A percentile compares a stretch with the other conserved stretches of the same genome.
Conservation (phyloP, 192 early-diverging fungal genomes). For the Mortierella claussenii region DNA sequence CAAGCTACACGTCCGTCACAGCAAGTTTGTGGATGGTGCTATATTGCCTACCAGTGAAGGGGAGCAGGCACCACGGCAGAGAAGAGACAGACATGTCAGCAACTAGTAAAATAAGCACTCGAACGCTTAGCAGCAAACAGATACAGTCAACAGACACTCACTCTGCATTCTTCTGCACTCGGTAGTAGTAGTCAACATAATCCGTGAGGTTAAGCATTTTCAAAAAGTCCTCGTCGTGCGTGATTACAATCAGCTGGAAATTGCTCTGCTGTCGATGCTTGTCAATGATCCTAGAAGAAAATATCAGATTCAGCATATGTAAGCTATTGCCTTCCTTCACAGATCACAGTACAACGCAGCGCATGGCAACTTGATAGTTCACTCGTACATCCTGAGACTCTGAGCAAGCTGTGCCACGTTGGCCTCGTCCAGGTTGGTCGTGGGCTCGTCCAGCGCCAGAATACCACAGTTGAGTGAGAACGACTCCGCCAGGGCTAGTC, state of each 20-base stretch:
- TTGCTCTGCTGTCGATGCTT: constrained; percentile 81
- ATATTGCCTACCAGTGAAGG: constrained; percentile 12
- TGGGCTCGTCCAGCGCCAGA: constrained; percentile 96
- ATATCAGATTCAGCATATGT: not conserved
- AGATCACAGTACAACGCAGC: no score
- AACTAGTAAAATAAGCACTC: not conserved
- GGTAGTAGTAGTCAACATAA: constrained; percentile 88
- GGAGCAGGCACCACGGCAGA: not conserved
- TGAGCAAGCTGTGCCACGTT: constrained; percentile 90
- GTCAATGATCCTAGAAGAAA: constrained; percentile 76
- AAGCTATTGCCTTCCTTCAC: no score
- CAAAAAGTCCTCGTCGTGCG: constrained; percentile 98
- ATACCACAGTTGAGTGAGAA: constrained; percentile 95
- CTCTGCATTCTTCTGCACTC: constrained; percentile 85
- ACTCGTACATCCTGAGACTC: constrained; percentile 74
- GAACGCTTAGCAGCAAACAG: not conserved
- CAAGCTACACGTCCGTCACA: constrained; percentile 6
- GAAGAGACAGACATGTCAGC: not conserved
- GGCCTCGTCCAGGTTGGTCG: constrained; percentile 92
- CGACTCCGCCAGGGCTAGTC: constrained; percentile 94
- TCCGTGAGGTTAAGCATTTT: constrained; percentile 81
- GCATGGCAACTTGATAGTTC: no score
- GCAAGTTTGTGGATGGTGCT: constrained; percentile 18
- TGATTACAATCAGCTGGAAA: constrained; percentile 98
- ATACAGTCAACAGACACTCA: constrained; percentile 29